Evolutionary conservation across 768 basidiomycete species (phyloP).

Genomic region (Calocybe indica): DNA sequence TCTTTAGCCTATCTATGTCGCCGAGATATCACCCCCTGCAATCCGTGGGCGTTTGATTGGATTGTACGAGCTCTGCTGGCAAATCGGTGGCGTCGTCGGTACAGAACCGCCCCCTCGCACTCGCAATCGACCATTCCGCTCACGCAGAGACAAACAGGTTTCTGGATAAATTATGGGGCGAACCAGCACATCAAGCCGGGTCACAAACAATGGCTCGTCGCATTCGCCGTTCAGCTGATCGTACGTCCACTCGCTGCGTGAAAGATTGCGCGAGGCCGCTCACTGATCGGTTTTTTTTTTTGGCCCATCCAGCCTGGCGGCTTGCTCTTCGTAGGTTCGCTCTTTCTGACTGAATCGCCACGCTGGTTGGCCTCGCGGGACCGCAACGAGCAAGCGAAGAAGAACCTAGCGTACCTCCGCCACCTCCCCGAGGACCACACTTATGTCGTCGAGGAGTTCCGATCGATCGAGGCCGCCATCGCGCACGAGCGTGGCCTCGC

Average conservation of each 20-base stretch:
- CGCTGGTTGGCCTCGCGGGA: conserved; percentile 32
- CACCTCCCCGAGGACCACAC: conserved; percentile 21
- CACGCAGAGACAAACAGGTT: conserved; percentile 11
- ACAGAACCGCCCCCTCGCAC: conserved; percentile 5
- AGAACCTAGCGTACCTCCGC: conserved; percentile 26
- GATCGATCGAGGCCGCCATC: conserved; percentile 25
- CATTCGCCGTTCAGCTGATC: conserved; percentile 32
- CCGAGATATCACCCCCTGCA: conserved; percentile 38
- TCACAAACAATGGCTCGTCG: conserved; percentile 29
- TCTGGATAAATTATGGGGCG: conserved; percentile 34
- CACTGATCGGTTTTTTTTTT: not conserved
- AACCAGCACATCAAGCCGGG: conserved; percentile 19
- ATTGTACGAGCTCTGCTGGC: conserved; percentile 42
- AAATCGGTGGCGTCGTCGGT: conserved; percentile 40
- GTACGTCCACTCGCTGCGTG: conserved; percentile 9
- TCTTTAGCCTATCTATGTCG: conserved; percentile 32
- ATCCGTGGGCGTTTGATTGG: conserved; percentile 44
- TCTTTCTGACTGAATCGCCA: conserved; percentile 29
- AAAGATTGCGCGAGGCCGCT: too few relatives aligned
- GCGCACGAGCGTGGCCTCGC: conserved; percentile 25
- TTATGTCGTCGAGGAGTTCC: conserved; percentile 25
- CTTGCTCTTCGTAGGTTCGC: conserved; percentile 24
- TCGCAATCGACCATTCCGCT: not conserved
- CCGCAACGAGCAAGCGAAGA: conserved; percentile 21
- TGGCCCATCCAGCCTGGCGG: conserved; percentile 22